Evolutionary conservation across 2,329 filamentous ascomycete species (phyloP).

Genomic region (Aspergillus felis): DNA sequence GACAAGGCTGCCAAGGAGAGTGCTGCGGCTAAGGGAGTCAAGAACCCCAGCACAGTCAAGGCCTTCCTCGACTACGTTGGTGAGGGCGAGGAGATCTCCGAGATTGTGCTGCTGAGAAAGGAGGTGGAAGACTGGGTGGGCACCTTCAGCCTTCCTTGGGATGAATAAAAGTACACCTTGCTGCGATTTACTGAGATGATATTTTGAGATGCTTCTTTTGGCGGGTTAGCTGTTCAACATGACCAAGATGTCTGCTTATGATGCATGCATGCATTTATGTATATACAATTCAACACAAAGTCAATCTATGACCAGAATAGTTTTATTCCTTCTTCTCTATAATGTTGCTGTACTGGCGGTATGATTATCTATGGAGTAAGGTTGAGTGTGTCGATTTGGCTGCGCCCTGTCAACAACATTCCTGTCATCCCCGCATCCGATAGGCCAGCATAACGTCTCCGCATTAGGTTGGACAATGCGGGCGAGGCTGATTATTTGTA

Average conservation of each 20-base stretch:
- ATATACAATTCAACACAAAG: constrained; percentile 15
- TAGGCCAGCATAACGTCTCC: background rate
- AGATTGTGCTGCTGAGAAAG: constrained; percentile 80
- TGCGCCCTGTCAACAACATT: background rate
- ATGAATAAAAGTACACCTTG: constrained; percentile 40
- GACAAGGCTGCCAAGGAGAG: constrained; percentile 67
- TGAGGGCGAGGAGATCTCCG: constrained; percentile 70
- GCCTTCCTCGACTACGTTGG: constrained; percentile 92
- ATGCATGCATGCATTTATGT: constrained; percentile 14
- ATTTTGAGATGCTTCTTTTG: background rate
- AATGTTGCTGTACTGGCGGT: too few species aligned
- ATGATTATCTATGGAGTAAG: too few species aligned
- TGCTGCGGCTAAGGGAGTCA: constrained; percentile 76
- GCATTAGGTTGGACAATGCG: background rate
- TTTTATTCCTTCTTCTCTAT: too few species aligned
- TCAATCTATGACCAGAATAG: background rate
- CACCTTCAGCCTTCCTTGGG: constrained; percentile 83
- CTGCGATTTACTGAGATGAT: constrained; percentile 1
- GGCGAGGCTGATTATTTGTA: background rate
- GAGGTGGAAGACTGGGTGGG: constrained; percentile 88
- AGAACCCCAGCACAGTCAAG: constrained; percentile 97
- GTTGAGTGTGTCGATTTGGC: too few species aligned
- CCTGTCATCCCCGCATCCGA: background rate
- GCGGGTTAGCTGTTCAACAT: background rate
- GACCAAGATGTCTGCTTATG: background rate